A percentile compares a stretch with the other conserved stretches of the same genome.
phyloP scores from a whole-genome alignment of 345 rosid genomes.

The Populus tremula region DNA sequence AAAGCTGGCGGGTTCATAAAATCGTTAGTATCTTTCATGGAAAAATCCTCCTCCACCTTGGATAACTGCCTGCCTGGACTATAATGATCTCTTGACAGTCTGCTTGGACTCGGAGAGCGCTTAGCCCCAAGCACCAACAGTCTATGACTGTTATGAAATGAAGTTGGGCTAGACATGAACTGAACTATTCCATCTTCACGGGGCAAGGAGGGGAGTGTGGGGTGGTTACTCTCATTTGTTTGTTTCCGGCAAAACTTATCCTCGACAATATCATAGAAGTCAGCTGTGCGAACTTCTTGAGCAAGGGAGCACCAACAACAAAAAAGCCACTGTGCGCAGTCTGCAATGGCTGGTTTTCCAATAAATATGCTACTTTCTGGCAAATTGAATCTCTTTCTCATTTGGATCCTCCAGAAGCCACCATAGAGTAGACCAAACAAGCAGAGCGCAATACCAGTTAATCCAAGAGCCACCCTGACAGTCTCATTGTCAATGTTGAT shows the following conservation, averaged over 20 bases:
- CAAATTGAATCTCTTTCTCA: constrained; percentile 51
- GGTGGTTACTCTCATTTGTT: background rate
- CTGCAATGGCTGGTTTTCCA: constrained; percentile 36
- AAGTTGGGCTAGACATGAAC: constrained; percentile 11
- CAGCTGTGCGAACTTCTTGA: constrained; percentile 51
- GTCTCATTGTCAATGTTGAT: constrained; percentile 44
- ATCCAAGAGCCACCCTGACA: constrained; percentile 32
- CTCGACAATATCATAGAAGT: constrained; percentile 41
- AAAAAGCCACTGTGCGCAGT: constrained; percentile 48
- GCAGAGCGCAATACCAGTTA: constrained; percentile 43
- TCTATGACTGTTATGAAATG: constrained; percentile 14
- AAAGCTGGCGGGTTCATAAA: constrained; percentile 38
- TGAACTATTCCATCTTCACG: constrained; percentile 29
- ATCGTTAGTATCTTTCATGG: constrained; percentile 6
- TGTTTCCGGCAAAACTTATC: constrained; percentile 39
- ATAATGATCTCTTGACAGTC: constrained; percentile 4
- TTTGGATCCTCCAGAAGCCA: constrained; percentile 64
- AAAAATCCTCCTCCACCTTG: constrained; percentile 9
- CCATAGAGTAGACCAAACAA: constrained; percentile 53
- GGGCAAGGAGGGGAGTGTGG: constrained; percentile 12
- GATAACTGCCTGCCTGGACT: constrained; percentile 18
- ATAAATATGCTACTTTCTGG: constrained; percentile 30
- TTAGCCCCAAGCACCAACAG: background rate
- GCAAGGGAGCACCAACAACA: constrained; percentile 62
- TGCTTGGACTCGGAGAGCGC: constrained; percentile 18